phyloP scores from a whole-genome alignment of 1,284 basidiomycete species.

The Grifola frondosa region DNA sequence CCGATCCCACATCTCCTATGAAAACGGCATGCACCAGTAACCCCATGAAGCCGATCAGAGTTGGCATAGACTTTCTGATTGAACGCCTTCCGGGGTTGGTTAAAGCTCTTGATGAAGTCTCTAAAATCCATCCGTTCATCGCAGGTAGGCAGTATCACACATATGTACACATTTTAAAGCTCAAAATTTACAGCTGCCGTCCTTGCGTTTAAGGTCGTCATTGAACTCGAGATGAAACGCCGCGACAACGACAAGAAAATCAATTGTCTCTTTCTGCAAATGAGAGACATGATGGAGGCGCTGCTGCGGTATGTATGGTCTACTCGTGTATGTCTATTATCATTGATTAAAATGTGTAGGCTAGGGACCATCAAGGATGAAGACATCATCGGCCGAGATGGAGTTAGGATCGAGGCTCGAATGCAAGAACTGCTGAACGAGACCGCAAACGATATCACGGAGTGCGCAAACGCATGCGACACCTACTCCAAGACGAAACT shows the following conservation, averaged over 20 bases:
- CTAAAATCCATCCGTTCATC: conserved; percentile 27
- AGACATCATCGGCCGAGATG: conserved; percentile 19
- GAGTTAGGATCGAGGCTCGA: conserved; percentile 22
- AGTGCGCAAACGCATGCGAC: conserved; percentile 34
- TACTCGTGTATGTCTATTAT: conserved; percentile 15
- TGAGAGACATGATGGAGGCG: conserved; percentile 16
- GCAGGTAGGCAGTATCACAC: conserved; percentile 12
- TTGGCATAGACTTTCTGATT: conserved; percentile 21
- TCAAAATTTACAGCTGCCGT: conserved; percentile 36
- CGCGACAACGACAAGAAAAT: too few species aligned
- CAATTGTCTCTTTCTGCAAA: conserved; percentile 31
- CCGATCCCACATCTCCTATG: neutral
- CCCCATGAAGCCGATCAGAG: conserved; percentile 1
- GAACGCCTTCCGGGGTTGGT: conserved; percentile 23
- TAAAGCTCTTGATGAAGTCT: conserved; percentile 25
- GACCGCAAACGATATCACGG: conserved; percentile 30
- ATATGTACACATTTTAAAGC: neutral
- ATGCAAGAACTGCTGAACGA: conserved; percentile 19
- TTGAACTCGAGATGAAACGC: conserved; percentile 41
- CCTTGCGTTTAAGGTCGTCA: conserved; percentile 39
- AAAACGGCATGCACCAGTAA: conserved; percentile 2
- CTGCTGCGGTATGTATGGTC: conserved; percentile 27
- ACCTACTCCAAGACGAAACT: conserved; percentile 31
- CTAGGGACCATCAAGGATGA: conserved; percentile 17
- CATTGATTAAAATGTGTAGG: conserved; percentile 6